These are phyloP conservation scores for Fusarium torulosum DNA, from an alignment of 2,329 filamentous ascomycete species.

Conservation along the genomic window DNA sequence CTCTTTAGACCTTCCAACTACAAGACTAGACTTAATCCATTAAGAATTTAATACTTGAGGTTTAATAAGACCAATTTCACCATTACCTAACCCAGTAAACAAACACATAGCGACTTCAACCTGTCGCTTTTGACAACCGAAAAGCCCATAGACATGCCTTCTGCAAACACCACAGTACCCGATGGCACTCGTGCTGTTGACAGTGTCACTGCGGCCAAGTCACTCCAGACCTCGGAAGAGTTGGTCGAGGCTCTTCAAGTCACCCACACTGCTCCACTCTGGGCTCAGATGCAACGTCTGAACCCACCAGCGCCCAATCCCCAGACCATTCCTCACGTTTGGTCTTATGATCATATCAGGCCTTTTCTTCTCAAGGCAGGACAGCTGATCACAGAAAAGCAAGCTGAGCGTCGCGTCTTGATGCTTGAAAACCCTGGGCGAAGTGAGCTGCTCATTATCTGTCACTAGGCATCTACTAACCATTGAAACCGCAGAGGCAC, in stretches of 20 bases:
- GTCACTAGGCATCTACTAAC: background rate
- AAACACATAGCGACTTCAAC: no score
- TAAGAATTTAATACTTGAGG: no score
- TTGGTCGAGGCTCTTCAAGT: slow-evolving; percentile 3
- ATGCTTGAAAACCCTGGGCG: slow-evolving; percentile 56
- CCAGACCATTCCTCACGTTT: slow-evolving; percentile 53
- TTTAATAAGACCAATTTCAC: no score
- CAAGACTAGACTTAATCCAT: no score
- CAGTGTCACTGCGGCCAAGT: background rate
- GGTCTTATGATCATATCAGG: slow-evolving; percentile 52
- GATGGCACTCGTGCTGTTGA: fast-evolving
- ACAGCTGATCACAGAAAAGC: slow-evolving; percentile 52
- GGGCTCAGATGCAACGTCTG: slow-evolving; percentile 61
- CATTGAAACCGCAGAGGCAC: slow-evolving; percentile 54
- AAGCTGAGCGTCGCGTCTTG: slow-evolving; percentile 57
- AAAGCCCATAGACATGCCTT: background rate
- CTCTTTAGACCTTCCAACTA: no score
- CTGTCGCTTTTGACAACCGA: no score
- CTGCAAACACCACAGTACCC: fast-evolving
- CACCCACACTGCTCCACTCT: slow-evolving; percentile 54
- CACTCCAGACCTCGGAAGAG: background rate
- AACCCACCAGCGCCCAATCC: slow-evolving; percentile 62
- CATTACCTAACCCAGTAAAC: no score
- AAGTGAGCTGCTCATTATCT: slow-evolving; percentile 46
- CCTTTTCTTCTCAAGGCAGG: slow-evolving; percentile 53